A percentile compares a stretch with the other conserved stretches of the same genome.
Evolutionary conservation across 75 land plant genomes (phyloP).

Genomic region (Larix kaempferi): DNA sequence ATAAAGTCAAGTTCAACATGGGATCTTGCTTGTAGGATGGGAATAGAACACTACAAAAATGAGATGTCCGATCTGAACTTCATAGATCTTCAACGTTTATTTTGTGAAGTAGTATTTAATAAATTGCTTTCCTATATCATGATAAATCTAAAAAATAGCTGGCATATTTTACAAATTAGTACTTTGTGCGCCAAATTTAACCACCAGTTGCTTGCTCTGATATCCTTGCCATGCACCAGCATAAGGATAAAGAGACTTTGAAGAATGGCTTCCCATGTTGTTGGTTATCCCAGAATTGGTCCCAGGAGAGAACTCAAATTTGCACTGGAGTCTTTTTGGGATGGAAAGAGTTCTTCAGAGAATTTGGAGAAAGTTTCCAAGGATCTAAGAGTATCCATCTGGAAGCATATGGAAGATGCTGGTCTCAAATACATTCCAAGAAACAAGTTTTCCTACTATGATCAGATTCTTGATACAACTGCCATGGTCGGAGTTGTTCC

Average conservation of each 20-base stretch:
- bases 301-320: slow-evolving; percentile 53
- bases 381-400: slow-evolving; percentile 41
- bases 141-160: too few species aligned
- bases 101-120: too few species aligned
- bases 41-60: too few species aligned
- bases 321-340: slow-evolving; percentile 52
- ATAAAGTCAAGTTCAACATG: too few species aligned
- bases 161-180: too few species aligned
- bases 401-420: slow-evolving; percentile 46
- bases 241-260: background rate
- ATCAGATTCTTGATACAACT: slow-evolving; percentile 47
- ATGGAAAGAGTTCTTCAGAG: slow-evolving; percentile 27
- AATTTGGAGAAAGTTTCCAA: slow-evolving; percentile 39
- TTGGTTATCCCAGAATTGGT: slow-evolving; percentile 37
- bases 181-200: too few species aligned
- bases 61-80: too few species aligned
- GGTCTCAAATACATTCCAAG: slow-evolving; percentile 36
- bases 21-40: too few species aligned
- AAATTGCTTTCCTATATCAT: too few species aligned
- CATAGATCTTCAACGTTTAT: too few species aligned
- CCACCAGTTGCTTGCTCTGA: too few species aligned
- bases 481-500: slow-evolving; percentile 51
- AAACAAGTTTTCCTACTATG: slow-evolving; percentile 52
- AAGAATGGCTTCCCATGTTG: slow-evolving; percentile 35
- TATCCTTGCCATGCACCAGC: too few species aligned